Evolutionary conservation across 805 yeast species (phyloP).

Genomic region (Nakazawaea anatomiae): DNA sequence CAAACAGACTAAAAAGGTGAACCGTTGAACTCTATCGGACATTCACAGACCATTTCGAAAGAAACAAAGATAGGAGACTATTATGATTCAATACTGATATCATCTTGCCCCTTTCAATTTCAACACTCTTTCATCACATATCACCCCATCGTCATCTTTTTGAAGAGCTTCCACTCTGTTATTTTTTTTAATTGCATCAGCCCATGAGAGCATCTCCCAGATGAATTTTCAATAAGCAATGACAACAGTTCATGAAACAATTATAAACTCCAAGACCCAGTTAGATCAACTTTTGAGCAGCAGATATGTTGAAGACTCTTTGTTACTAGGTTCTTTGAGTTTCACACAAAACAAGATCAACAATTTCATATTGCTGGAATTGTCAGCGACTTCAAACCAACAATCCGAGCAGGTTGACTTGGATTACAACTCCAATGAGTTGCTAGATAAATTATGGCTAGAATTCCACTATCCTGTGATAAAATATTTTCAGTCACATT

Average conservation of each 20-base stretch:
- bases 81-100: slow-evolving; percentile 3
- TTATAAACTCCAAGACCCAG: slow-evolving; percentile 18
- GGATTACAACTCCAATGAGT: slow-evolving; percentile 18
- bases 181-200: neutral
- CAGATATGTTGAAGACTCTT: slow-evolving; percentile 31
- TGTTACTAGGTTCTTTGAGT: slow-evolving; percentile 42
- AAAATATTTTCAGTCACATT: slow-evolving; percentile 44
- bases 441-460: slow-evolving; percentile 52
- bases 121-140: neutral
- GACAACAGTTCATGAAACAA: slow-evolving; percentile 2
- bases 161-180: neutral
- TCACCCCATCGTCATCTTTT: neutral
- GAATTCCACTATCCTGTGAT: slow-evolving; percentile 61
- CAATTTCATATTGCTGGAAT: slow-evolving; percentile 33
- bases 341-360: slow-evolving; percentile 42
- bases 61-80: neutral
- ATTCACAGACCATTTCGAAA: neutral
- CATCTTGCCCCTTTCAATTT: neutral
- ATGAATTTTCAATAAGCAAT: neutral
- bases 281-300: slow-evolving; percentile 24
- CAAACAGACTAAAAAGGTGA: neutral
- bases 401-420: neutral
- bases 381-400: slow-evolving; percentile 14
- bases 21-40: neutral
- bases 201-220: neutral